A percentile compares a stretch with the other conserved stretches of the same genome.
Conservation (phyloP, 352 stramenopile species). For the Phytopythium kandeliae region DNA sequence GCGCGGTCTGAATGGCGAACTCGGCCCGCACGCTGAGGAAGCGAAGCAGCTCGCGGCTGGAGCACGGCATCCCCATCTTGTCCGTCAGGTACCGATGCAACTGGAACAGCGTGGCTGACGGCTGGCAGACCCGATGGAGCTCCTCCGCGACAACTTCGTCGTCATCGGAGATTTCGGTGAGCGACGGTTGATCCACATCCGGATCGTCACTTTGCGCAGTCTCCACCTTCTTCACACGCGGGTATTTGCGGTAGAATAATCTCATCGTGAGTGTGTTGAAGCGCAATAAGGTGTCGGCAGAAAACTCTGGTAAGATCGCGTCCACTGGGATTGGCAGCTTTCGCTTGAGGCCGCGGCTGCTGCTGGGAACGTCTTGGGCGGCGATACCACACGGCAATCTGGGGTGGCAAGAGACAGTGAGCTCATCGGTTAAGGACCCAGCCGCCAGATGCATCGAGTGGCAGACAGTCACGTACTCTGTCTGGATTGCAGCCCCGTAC, state of each 20-base stretch:
- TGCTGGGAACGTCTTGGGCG: slow-evolving; percentile 13
- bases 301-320: slow-evolving; percentile 50
- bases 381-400: slow-evolving; percentile 55
- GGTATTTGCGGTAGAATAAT: slow-evolving; percentile 39
- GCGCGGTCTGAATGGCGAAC: slow-evolving; percentile 37
- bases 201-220: background rate
- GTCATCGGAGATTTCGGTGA: slow-evolving; percentile 16
- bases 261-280: slow-evolving; percentile 42
- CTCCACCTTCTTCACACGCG: slow-evolving; percentile 22
- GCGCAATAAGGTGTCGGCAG: slow-evolving; percentile 33
- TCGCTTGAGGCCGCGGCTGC: slow-evolving; percentile 6
- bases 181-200: background rate
- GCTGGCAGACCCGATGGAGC: slow-evolving; percentile 33
- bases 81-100: slow-evolving; percentile 56
- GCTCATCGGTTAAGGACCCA: no score
- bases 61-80: slow-evolving; percentile 30
- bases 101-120: slow-evolving; percentile 52
- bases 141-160: slow-evolving; percentile 22
- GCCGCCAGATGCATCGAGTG: no score
- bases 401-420: slow-evolving; percentile 9
- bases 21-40: slow-evolving; percentile 27
- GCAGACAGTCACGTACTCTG: slow-evolving; percentile 65
- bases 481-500: slow-evolving; percentile 44
- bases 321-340: slow-evolving; percentile 46
- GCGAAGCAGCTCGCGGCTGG: slow-evolving; percentile 31